Base-by-base conservation (phyloP, 2,329 filamentous ascomycete genomes). In the Colletotrichum somersetense region DNA sequence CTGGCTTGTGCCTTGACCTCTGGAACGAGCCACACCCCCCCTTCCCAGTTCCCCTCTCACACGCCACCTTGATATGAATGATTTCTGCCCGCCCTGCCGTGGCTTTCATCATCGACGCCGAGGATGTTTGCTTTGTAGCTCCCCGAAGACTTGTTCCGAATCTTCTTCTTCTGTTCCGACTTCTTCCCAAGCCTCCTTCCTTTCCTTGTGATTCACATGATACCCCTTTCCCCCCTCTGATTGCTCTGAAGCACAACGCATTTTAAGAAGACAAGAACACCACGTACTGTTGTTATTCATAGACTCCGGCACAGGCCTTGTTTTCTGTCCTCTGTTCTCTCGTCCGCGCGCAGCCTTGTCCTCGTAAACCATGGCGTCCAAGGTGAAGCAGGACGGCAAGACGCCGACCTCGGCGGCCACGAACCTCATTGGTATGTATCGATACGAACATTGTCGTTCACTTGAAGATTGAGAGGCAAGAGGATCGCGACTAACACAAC, bases 381-480 rank as follows among this genome's bases (percentile, higher is more conserved):
- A 84, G 74, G 81, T 81, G 40, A 79, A 78, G 74, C 81, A 83
- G 69, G 81, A 87, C 76, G 84, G 89, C 84, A 96, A 93, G 86
- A 90, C 92, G 86, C 92, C 93, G 77, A 90, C 95, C 72, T 95
- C 95, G 67, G 93, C 91, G 74, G 95, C 95, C 56, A 95, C 93
- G 59, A 98, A 98, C 83, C 85, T 98, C 78, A 95, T 98, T 78
- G 94, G 94, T 96, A 87, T 78, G 88, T 79, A 20, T 56, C 23
- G 46, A 16, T 23, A 11, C 6, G 23, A 48, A 61, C 35, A 11
- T 14, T 18, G 35, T 48, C 12, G 2, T 30, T 30, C 30, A 14
- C 14, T 46, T 20, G 40, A 18, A 20, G 11, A 40, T 26, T 70
- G 74, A 44, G 38, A 7, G 5, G 30, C 18, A 23, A 18, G 16